Evolutionary conservation across 2,329 filamentous ascomycete genomes (phyloP).

Genomic region (Cylindrodendrum hubeiense): DNA sequence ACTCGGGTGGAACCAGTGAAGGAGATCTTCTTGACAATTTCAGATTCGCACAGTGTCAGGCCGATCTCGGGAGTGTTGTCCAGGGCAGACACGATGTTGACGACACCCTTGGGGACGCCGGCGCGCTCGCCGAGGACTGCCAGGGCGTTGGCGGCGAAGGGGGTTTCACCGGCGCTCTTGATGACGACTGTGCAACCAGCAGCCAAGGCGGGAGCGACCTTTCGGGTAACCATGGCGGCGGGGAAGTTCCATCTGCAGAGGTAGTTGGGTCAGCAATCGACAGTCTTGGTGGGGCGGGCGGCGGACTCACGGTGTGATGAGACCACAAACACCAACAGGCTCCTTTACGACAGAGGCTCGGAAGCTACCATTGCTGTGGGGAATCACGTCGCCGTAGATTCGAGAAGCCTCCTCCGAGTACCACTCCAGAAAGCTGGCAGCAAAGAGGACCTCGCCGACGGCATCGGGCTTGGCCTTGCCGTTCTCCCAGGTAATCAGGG

Average conservation of each 20-base stretch:
- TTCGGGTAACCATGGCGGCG: conserved; percentile 63
- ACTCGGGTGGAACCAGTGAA: conserved; percentile 74
- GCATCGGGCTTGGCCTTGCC: conserved; percentile 73
- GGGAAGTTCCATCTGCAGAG: conserved; percentile 76
- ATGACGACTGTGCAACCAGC: conserved; percentile 81
- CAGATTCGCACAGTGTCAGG: conserved; percentile 71
- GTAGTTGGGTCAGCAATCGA: conserved; percentile 47
- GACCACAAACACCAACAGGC: conserved; percentile 29
- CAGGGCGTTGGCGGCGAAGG: conserved; percentile 77
- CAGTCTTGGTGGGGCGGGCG: too few species aligned
- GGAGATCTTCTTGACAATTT: conserved; percentile 76
- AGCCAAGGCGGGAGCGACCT: conserved; percentile 67
- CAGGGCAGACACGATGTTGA: conserved; percentile 72
- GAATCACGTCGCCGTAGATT: conserved; percentile 69
- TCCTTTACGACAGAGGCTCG: conserved; percentile 47
- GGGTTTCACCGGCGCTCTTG: conserved; percentile 79
- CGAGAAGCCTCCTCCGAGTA: conserved; percentile 70
- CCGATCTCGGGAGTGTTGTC: conserved; percentile 76
- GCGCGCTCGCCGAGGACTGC: conserved; percentile 76
- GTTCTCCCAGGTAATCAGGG: conserved; percentile 76
- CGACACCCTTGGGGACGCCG: conserved; percentile 71
- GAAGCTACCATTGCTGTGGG: conserved; percentile 67
- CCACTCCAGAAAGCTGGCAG: conserved; percentile 70
- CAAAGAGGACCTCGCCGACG: conserved; percentile 66
- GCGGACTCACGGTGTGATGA: conserved; percentile 64